These are phyloP conservation scores for Cytospora mali DNA, from an alignment of 2,329 filamentous ascomycete species.

Conservation along the genomic window DNA sequence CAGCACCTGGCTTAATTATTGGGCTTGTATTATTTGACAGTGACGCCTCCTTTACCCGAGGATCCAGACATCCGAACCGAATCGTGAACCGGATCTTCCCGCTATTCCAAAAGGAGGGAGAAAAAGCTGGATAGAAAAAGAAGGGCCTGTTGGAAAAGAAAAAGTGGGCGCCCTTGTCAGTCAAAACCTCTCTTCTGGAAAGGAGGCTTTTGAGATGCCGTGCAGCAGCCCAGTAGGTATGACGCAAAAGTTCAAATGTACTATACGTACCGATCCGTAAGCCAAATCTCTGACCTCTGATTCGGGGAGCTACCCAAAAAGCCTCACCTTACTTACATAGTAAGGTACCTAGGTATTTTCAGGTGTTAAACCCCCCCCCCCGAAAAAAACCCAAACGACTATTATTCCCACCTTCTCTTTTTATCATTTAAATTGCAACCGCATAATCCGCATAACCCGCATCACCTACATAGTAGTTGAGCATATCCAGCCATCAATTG, in stretches of 20 bases:
- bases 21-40: constrained; percentile 14
- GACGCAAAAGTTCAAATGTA: constrained; percentile 18
- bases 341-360: too few relatives aligned
- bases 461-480: too few relatives aligned
- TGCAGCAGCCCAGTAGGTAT: constrained; percentile 6
- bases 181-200: neutral
- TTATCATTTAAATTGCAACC: too few relatives aligned
- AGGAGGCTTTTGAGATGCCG: neutral
- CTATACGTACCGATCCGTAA: neutral
- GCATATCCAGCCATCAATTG: too few relatives aligned
- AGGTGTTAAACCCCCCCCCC: too few relatives aligned
- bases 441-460: too few relatives aligned
- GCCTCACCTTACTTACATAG: too few relatives aligned
- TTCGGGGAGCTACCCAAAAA: neutral
- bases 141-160: constrained; percentile 16
- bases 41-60: constrained; percentile 15
- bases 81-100: constrained; percentile 18
- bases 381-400: too few relatives aligned
- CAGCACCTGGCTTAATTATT: constrained; percentile 18
- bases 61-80: constrained; percentile 20
- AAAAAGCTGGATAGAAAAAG: constrained; percentile 11
- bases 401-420: too few relatives aligned
- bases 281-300: neutral
- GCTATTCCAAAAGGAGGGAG: constrained; percentile 9
- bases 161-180: constrained; percentile 14